Evolutionary conservation across 805 yeast genomes (phyloP).

Genomic region (Kluyveromyces dobzhanskii): DNA sequence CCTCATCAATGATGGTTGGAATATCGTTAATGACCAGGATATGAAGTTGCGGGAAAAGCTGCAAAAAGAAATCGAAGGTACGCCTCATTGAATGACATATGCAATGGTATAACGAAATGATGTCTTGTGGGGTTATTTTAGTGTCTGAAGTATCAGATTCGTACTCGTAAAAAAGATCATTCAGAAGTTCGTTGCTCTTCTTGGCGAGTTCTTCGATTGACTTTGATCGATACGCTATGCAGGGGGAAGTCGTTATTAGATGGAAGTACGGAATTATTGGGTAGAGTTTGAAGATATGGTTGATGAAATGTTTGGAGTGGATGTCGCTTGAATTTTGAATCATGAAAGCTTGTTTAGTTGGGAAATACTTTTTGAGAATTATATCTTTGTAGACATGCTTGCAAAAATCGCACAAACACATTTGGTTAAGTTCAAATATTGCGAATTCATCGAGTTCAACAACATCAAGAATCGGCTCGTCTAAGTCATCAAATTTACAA

Average conservation of each 20-base stretch:
- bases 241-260: slow-evolving; percentile 29
- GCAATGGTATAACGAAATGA: slow-evolving; percentile 26
- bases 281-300: slow-evolving; percentile 24
- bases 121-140: slow-evolving; percentile 19
- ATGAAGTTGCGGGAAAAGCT: slow-evolving; percentile 22
- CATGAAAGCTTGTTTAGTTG: slow-evolving; percentile 17
- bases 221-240: slow-evolving; percentile 29
- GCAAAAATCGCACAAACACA: slow-evolving; percentile 24
- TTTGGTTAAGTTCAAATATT: slow-evolving; percentile 13
- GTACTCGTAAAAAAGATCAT: slow-evolving; percentile 4
- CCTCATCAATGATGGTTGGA: slow-evolving; percentile 24
- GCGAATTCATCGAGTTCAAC: slow-evolving; percentile 17
- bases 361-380: slow-evolving; percentile 25
- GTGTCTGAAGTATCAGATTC: slow-evolving; percentile 10
- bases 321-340: slow-evolving; percentile 17
- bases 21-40: slow-evolving; percentile 30
- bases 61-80: slow-evolving; percentile 26
- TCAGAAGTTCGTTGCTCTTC: slow-evolving; percentile 19
- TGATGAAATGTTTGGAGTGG: slow-evolving; percentile 22
- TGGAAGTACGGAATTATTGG: slow-evolving; percentile 32
- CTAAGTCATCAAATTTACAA: slow-evolving; percentile 20
- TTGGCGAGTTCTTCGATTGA: slow-evolving; percentile 20
- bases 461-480: slow-evolving; percentile 14
- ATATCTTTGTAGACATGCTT: slow-evolving; percentile 20
- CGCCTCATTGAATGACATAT: slow-evolving; percentile 29